Evolutionary conservation across 805 yeast genomes (phyloP), one percentile per base, ranked within the genome.

Genomic region (Lachancea cidri): DNA sequence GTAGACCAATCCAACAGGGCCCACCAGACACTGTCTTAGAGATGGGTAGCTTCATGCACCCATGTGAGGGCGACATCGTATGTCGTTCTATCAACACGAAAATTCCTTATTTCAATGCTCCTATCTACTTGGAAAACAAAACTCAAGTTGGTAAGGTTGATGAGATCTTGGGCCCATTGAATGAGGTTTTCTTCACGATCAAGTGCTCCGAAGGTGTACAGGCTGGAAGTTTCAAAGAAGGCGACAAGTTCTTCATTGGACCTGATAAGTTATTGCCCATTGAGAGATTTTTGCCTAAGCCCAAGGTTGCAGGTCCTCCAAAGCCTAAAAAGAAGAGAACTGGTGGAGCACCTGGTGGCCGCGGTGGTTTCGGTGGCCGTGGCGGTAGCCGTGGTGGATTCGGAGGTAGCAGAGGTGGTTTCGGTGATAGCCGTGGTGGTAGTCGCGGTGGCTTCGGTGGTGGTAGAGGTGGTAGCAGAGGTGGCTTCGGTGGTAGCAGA

Each of bases 81-180:
- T 93, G 98, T 72, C 86, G 89, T 60, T 88, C 97, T 36, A 85
- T 86, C 58, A 93, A 93, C 65, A 80, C 87, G 43, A 91, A 91
- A 72, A 74, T 93, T 54, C 98, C 99, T 58, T 93, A 91, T 67
- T 93, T 93, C 77, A 93, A 93, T 70, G 99, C 99, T 19, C 98
- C 98, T 63, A 89, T 93, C 57, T 93, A 83, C 66, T 76, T 93
- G 54, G 98, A 93, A 65, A 91, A 93, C 75, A 93, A 93, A 68
- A 83, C 95, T 18, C 93, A 84, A 62, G 81, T 93, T 36, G 99
- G 99, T 57, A 93, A 93, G 67, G 95, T 93, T 44, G 99, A 93
- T 65, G 99, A 93, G 73, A 93, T 93, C 49, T 76, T 93, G 53
- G 99, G 99, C 38, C 98, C 98, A 36, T 70, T 93, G 63, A 93